These are phyloP conservation scores for Phialemonium atrogriseum DNA, from an alignment of 2,329 filamentous ascomycete species.

Conservation along the genomic window DNA sequence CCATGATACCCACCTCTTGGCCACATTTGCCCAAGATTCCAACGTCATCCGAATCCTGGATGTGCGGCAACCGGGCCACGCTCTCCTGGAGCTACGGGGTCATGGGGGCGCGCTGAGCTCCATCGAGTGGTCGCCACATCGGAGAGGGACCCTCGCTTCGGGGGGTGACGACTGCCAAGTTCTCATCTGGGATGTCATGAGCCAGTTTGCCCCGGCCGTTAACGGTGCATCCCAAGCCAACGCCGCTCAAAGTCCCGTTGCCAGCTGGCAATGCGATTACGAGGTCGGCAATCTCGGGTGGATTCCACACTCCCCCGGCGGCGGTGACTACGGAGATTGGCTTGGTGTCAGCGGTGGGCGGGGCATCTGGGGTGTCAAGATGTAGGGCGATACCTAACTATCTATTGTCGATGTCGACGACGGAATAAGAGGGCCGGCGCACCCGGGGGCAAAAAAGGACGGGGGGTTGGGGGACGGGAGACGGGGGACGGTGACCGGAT, in stretches of 20 bases:
- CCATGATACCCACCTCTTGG: conserved; percentile 88
- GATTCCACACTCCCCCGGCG: conserved; percentile 63
- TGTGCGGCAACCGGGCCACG: conserved; percentile 91
- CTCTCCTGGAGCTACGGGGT: conserved; percentile 84
- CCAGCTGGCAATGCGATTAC: conserved; percentile 79
- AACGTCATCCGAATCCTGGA: conserved; percentile 91
- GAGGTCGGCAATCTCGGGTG: conserved; percentile 80
- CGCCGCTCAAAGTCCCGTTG: conserved; percentile 58
- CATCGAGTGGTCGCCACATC: conserved; percentile 88
- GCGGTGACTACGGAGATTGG: conserved; percentile 74
- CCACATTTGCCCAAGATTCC: conserved; percentile 94
- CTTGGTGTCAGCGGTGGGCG: conserved; percentile 73
- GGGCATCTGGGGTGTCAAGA: conserved; percentile 66
- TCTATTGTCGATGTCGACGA: no score
- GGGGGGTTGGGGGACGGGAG: no score
- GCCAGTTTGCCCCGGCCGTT: conserved; percentile 40
- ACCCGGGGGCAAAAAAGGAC: no score
- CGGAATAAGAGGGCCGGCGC: no score
- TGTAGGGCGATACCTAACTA: neutral
- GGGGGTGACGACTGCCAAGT: conserved; percentile 90
- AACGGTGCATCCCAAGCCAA: conserved; percentile 45
- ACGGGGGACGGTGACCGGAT: no score
- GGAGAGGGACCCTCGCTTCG: conserved; percentile 81
- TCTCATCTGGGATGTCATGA: conserved; percentile 87
- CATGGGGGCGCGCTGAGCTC: conserved; percentile 82